Conservation (phyloP, 805 yeast species). For the Metschnikowia anglica region DNA sequence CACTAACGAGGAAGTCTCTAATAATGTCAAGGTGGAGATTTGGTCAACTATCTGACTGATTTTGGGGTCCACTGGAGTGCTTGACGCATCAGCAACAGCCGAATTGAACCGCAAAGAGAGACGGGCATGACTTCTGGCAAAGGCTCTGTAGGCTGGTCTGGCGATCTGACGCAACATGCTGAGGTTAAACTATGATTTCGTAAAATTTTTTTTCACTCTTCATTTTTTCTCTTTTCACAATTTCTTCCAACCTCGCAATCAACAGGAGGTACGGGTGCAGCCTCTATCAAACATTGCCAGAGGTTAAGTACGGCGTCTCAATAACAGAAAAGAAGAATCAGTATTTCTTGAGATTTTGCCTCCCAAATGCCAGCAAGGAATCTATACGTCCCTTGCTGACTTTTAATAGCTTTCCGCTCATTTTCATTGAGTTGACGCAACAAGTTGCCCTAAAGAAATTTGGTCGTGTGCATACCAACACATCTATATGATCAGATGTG, state of each 20-base stretch:
- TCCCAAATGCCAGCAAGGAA: too few species aligned
- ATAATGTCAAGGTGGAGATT: conserved; percentile 83
- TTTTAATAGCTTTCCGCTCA: too few species aligned
- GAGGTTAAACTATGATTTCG: conserved; percentile 12
- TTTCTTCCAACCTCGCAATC: conserved; percentile 8
- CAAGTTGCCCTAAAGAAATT: background rate
- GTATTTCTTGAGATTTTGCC: background rate
- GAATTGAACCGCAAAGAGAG: conserved; percentile 48
- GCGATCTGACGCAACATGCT: conserved; percentile 37
- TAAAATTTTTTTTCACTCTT: conserved; percentile 15
- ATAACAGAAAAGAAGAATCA: background rate
- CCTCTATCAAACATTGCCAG: too few species aligned
- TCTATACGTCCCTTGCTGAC: too few species aligned
- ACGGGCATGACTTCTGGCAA: conserved; percentile 27
- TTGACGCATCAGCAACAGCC: conserved; percentile 36
- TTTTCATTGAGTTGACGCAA: too few species aligned
- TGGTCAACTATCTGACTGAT: conserved; percentile 84
- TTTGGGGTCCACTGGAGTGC: conserved; percentile 77
- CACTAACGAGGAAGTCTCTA: conserved; percentile 89
- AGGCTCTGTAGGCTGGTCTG: conserved; percentile 39
- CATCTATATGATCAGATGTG: conserved; percentile 1
- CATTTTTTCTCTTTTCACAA: conserved; percentile 5
- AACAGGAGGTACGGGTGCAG: conserved; percentile 19
- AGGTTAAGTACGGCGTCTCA: background rate
- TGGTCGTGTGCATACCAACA: conserved; percentile 7